These are phyloP conservation scores for Didymella keratinophila DNA, from an alignment of 2,329 filamentous ascomycete genomes.

Conservation along the genomic window DNA sequence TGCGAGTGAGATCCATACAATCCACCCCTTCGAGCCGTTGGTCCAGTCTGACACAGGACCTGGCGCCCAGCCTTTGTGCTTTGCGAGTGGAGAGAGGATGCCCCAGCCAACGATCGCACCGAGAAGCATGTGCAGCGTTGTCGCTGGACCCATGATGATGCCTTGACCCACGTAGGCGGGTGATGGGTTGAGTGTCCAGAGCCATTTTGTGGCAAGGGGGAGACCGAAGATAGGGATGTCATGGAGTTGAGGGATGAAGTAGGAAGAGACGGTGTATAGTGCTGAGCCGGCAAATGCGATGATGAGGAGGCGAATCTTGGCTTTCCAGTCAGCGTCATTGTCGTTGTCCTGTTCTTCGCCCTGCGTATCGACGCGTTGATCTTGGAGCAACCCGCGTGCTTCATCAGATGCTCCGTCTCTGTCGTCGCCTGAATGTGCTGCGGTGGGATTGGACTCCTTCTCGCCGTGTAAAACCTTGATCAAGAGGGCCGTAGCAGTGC, in stretches of 20 bases:
- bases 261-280: conserved; percentile 76
- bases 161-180: conserved; percentile 98
- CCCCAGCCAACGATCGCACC: conserved; percentile 92
- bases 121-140: conserved; percentile 93
- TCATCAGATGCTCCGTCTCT: conserved; percentile 40
- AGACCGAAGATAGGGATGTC: conserved; percentile 87
- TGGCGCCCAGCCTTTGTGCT: conserved; percentile 85
- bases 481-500: conserved; percentile 92
- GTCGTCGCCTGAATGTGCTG: conserved; percentile 9
- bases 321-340: conserved; percentile 63
- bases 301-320: conserved; percentile 66
- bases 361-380: conserved; percentile 29
- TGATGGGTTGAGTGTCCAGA: conserved; percentile 96
- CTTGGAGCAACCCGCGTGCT: conserved; percentile 46
- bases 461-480: conserved; percentile 86
- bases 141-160: conserved; percentile 97
- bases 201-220: conserved; percentile 77
- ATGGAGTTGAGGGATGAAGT: conserved; percentile 86
- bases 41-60: conserved; percentile 90
- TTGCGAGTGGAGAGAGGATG: conserved; percentile 86
- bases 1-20: conserved; percentile 93
- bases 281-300: conserved; percentile 68
- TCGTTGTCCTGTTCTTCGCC: conserved; percentile 37
- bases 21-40: conserved; percentile 94
- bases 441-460: conserved; percentile 30